Percentiles rank a stretch among this genome's conserved stretches.
Evolutionary conservation across 208 protist genomes (phyloP).

Genomic region (Herpetomonas muscarum): DNA sequence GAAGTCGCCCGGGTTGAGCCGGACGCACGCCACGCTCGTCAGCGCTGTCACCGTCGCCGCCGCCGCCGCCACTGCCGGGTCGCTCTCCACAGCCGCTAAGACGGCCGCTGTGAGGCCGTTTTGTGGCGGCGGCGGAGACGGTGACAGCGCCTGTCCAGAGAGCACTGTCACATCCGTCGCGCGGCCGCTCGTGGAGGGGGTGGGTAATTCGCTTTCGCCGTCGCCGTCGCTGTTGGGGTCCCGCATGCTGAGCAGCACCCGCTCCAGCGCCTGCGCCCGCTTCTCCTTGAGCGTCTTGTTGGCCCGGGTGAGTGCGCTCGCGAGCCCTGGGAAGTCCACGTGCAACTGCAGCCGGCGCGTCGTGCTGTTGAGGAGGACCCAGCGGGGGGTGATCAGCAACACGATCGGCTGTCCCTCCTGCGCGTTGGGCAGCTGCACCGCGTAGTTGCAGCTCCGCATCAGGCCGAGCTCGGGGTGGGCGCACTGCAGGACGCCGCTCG

Average conservation of each 20-base stretch:
- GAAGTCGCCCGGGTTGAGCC: conserved; percentile 64
- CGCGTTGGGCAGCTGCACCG: conserved; percentile 62
- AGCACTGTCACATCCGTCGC: not conserved
- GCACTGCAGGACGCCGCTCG: conserved; percentile 61
- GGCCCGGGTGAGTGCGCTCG: conserved; percentile 18
- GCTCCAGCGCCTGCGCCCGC: conserved; percentile 13
- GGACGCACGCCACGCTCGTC: conserved; percentile 30
- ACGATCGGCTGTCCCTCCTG: conserved; percentile 61
- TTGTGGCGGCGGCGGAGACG: not conserved
- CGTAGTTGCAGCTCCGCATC: conserved; percentile 76
- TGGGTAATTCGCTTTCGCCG: no score
- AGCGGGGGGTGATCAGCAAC: conserved; percentile 66
- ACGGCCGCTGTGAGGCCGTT: not conserved
- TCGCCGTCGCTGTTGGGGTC: not conserved
- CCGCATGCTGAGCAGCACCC: conserved; percentile 7
- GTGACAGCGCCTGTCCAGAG: not conserved
- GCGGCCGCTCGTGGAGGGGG: not conserved
- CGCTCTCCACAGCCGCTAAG: not conserved
- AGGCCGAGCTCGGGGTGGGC: conserved; percentile 26
- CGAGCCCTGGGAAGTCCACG: conserved; percentile 41
- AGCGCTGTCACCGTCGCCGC: conserved; percentile 27
- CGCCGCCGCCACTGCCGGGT: conserved; percentile 1
- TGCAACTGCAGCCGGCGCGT: conserved; percentile 52
- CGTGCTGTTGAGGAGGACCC: conserved; percentile 75
- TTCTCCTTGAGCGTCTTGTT: conserved; percentile 3